Percentiles rank a stretch among this genome's conserved stretches.
These are phyloP conservation scores for Leccinum disarticulatum DNA, from an alignment of 768 basidiomycete genomes.

Conservation along the genomic window DNA sequence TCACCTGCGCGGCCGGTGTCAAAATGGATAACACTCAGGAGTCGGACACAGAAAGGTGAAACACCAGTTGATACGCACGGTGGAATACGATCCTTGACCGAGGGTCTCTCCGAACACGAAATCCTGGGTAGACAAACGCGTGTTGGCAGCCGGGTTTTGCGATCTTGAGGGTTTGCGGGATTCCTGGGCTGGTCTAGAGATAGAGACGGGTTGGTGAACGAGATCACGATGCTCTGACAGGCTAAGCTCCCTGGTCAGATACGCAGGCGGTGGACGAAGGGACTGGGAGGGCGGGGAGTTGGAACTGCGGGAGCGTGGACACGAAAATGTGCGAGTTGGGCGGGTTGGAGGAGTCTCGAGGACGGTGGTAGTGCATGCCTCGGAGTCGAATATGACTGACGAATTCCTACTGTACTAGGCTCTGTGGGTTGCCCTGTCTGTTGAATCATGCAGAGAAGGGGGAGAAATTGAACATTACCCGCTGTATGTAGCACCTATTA, in stretches of 20 bases:
- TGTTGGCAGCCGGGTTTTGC: slow-evolving; percentile 47
- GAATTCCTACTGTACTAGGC: slow-evolving; percentile 56
- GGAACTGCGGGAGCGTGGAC: slow-evolving; percentile 58
- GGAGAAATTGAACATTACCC: neutral
- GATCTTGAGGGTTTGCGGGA: slow-evolving; percentile 40
- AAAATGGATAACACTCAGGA: neutral
- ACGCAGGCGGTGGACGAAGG: slow-evolving; percentile 47
- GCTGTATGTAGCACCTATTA: too few species aligned
- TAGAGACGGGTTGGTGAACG: slow-evolving; percentile 9
- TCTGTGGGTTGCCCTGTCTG: neutral
- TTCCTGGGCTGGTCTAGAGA: slow-evolving; percentile 22
- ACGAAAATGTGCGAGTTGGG: slow-evolving; percentile 61
- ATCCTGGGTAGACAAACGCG: slow-evolving; percentile 51
- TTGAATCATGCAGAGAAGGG: too few species aligned
- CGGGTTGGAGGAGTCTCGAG: slow-evolving; percentile 49
- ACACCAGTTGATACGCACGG: slow-evolving; percentile 45
- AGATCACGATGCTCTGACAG: slow-evolving; percentile 22
- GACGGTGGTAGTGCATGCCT: slow-evolving; percentile 39
- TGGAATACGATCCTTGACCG: slow-evolving; percentile 85
- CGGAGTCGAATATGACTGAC: slow-evolving; percentile 69
- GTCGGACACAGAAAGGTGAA: slow-evolving; percentile 10
- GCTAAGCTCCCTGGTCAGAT: slow-evolving; percentile 58
- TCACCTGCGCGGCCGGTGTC: slow-evolving; percentile 44
- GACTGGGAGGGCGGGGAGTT: slow-evolving; percentile 38
- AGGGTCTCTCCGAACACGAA: slow-evolving; percentile 71